phyloP scores from a whole-genome alignment of 1,139 yeast genomes.

The Saccharomyces uvarum region DNA sequence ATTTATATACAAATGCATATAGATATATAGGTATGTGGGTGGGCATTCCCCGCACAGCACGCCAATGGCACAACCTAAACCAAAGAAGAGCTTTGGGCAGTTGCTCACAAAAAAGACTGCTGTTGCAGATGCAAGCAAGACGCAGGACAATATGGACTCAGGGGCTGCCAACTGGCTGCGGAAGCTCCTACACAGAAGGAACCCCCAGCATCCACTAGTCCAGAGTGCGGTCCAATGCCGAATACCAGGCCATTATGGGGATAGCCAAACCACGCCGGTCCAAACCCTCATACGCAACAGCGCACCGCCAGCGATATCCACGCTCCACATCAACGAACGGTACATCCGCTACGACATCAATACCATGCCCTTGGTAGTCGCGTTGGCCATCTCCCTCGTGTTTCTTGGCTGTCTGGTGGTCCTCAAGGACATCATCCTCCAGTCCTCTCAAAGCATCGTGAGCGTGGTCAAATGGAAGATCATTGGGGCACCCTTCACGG shows the following conservation, averaged over 20 bases:
- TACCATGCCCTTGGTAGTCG: neutral
- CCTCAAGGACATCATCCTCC: neutral
- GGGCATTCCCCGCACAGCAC: neutral
- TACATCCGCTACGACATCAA: neutral
- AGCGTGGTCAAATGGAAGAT: neutral
- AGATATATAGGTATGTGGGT: too few relatives aligned
- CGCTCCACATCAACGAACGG: neutral
- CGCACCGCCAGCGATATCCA: neutral
- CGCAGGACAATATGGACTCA: neutral
- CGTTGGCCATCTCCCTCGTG: neutral
- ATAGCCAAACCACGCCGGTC: neutral
- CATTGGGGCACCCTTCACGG: neutral
- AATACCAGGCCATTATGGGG: neutral
- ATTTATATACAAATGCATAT: neutral
- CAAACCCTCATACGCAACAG: neutral
- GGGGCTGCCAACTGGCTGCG: neutral
- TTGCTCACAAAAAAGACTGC: neutral
- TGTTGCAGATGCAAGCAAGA: neutral
- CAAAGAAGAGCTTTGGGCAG: neutral
- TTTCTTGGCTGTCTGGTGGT: neutral
- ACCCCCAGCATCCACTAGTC: neutral
- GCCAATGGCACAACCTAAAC: neutral
- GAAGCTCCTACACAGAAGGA: neutral
- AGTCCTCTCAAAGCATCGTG: neutral
- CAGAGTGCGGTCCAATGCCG: neutral